Conservation (phyloP, 306 rosid genomes). For the Lithocarpus polystachyus region DNA sequence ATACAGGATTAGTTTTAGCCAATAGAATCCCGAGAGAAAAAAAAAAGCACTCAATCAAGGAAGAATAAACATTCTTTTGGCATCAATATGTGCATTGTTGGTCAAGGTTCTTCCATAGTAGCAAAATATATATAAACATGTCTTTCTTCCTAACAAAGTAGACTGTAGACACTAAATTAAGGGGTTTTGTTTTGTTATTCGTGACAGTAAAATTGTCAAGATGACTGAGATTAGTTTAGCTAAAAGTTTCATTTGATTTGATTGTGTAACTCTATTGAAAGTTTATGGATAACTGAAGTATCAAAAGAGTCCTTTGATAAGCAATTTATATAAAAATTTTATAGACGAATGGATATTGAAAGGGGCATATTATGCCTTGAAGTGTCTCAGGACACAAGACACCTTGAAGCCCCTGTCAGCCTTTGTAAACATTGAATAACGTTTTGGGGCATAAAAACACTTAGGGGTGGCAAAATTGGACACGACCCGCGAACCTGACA, state of each 20-base stretch:
- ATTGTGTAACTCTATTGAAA: neutral
- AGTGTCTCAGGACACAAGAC: neutral
- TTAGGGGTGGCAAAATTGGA: too few species aligned
- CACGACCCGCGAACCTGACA: too few species aligned
- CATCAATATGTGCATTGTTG: neutral
- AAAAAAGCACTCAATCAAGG: neutral
- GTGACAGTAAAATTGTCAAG: neutral
- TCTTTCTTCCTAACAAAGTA: neutral
- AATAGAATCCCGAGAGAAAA: neutral
- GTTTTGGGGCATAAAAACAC: neutral
- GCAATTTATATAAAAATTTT: too few species aligned
- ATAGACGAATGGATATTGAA: neutral
- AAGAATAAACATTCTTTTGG: neutral
- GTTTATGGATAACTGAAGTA: neutral
- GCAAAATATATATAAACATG: neutral
- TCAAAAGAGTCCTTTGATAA: too few species aligned
- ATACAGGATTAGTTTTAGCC: neutral
- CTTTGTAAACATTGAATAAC: neutral
- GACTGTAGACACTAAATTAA: too few species aligned
- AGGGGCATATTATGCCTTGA: too few species aligned
- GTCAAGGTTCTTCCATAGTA: neutral
- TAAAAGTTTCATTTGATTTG: neutral
- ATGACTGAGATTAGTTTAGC: neutral
- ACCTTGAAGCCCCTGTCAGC: neutral
- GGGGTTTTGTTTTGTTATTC: neutral